Evolutionary conservation across 2,329 filamentous ascomycete genomes (phyloP), one percentile per base, ranked within the genome.

Genomic region (Microcyclosporella mali): DNA sequence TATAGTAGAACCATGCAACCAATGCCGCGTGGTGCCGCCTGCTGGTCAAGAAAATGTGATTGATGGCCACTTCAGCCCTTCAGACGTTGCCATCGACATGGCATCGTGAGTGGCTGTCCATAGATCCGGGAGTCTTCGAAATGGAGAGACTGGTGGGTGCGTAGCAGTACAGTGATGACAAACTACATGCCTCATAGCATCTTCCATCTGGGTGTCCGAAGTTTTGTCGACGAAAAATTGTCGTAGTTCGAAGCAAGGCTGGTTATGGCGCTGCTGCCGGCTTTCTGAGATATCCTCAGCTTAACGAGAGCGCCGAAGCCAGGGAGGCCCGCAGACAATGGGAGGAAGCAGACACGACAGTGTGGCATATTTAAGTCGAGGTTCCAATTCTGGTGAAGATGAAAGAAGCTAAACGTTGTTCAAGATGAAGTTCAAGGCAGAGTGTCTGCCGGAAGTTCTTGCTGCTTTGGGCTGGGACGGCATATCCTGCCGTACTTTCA

Each of bases 231-330:
- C 4, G 47, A 44, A 36, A 38, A 60, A 49, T 53, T 68, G 16
- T 65, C 63, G 1, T 65, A 58, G 40, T 55, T 60, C 27, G 65
- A 69, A 47, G 59, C 65, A 45, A 56, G 59, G 4, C 35, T 44
- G 36, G 35, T 47, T 16, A 30, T 44, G 15, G 21, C 37, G n/a
- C 37, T 37, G 35, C 19, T 47, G 31, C 19, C 44, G 41, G 30
- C 41, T 31, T 15, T 39, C 42, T 18, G 34, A 46, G n/a, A n/a
- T n/a, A n/a, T n/a, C 15, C 42, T 39, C n/a, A 37, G 12, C 31
- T 41, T 21, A 37, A 45, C 15, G 14, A 40, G 16, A 40, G 38
- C 16, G 9, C 4, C 4, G 17, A 40, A 14, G 38, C 30, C 2
- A 25, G 29, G 15, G 30, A n/a, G 12, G 38, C 30, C 6, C 21